These are phyloP conservation scores for Cichorium intybus DNA, from an alignment of 140 eudicot genomes.

Conservation along the genomic window DNA sequence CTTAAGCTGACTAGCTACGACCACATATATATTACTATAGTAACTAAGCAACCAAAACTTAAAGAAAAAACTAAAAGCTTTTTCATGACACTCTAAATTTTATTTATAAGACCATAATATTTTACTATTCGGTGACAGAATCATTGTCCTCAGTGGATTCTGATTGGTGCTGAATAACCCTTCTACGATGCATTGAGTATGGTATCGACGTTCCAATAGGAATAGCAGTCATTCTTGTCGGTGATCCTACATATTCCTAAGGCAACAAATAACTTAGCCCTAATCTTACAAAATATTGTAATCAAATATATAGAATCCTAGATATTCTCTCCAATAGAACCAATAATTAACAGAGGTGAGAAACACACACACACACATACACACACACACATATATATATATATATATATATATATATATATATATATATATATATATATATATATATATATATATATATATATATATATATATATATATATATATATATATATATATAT, in stretches of 20 bases:
- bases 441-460: too few species aligned
- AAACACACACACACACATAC: too few species aligned
- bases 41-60: not conserved
- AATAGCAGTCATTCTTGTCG: not conserved
- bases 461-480: too few species aligned
- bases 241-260: not conserved
- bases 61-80: not conserved
- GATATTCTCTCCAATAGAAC: too few species aligned
- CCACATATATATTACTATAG: not conserved
- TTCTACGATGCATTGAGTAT: slow-evolving; percentile 1
- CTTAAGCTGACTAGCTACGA: not conserved
- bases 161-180: not conserved
- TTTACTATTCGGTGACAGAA: not conserved
- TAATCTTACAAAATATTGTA: not conserved
- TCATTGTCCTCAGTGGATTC: not conserved
- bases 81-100: not conserved
- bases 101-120: not conserved
- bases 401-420: too few species aligned
- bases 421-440: too few species aligned
- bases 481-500: too few species aligned
- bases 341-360: too few species aligned
- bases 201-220: slow-evolving; percentile 5
- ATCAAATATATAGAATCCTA: not conserved
- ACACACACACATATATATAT: too few species aligned
- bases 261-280: not conserved